A percentile compares a stretch with the other conserved stretches of the same genome.
Evolutionary conservation across 352 stramenopile species (phyloP).

Genomic region (Sclerospora graminicola): DNA sequence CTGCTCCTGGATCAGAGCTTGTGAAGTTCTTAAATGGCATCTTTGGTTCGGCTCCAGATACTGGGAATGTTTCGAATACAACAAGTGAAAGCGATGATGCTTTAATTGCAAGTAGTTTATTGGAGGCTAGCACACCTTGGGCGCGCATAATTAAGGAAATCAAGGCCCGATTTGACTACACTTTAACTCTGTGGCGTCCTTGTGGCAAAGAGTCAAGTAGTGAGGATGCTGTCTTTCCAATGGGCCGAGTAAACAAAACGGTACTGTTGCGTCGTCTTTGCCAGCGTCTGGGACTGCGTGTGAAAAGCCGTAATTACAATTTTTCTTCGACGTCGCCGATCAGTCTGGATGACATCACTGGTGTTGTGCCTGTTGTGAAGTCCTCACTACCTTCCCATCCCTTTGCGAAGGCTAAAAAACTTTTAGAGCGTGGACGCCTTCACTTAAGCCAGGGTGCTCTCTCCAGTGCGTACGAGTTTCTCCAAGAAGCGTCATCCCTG

Average conservation of each 20-base stretch:
- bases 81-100: conserved; percentile 9
- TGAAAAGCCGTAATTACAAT: conserved; percentile 87
- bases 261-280: conserved; percentile 89
- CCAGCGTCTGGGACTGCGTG: conserved; percentile 87
- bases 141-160: conserved; percentile 48
- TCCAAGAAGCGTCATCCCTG: conserved; percentile 86
- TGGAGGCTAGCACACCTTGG: conserved; percentile 49
- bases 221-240: conserved; percentile 8
- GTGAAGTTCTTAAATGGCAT: conserved; percentile 82
- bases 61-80: conserved; percentile 4
- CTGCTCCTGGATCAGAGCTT: conserved; percentile 61
- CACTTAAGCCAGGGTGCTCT: conserved; percentile 68
- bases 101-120: conserved; percentile 7
- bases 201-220: conserved; percentile 6
- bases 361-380: conserved; percentile 92
- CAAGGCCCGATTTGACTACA: conserved; percentile 70
- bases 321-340: conserved; percentile 73
- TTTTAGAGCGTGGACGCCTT: conserved; percentile 83
- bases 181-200: conserved; percentile 56
- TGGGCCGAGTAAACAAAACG: conserved; percentile 56
- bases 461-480: conserved; percentile 70
- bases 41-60: conserved; percentile 34
- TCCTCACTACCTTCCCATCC: conserved; percentile 75
- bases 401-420: conserved; percentile 65
- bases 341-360: conserved; percentile 84